Percentiles rank a stretch among this genome's conserved stretches.
Evolutionary conservation across 2,329 filamentous ascomycete genomes (phyloP).

Genomic region (Fusarium sp.): DNA sequence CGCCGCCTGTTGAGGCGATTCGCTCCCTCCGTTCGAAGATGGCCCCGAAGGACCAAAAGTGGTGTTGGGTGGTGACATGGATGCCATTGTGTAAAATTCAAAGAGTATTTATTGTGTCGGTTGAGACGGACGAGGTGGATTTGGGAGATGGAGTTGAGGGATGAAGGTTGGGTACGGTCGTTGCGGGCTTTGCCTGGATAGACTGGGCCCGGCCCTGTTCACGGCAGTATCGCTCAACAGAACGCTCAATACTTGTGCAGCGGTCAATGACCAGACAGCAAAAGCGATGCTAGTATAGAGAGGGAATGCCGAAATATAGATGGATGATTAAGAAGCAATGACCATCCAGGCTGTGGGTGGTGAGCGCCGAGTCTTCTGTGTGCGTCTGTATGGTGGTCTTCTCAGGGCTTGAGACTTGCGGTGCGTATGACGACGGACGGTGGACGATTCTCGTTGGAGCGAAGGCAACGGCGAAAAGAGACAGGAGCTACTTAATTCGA

Average conservation of each 20-base stretch:
- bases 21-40: constrained; percentile 59
- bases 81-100: constrained; percentile 58
- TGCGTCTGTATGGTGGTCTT: constrained; percentile 36
- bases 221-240: constrained; percentile 49
- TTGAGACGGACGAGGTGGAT: constrained; percentile 40
- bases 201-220: constrained; percentile 46
- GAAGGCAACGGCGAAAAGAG: constrained; percentile 24
- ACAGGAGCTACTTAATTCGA: constrained; percentile 24
- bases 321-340: constrained; percentile 46
- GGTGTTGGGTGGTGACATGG: constrained; percentile 60
- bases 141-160: constrained; percentile 33
- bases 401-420: constrained; percentile 50
- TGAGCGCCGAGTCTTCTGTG: constrained; percentile 52
- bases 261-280: constrained; percentile 44
- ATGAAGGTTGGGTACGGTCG: constrained; percentile 43
- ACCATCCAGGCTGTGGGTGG: constrained; percentile 51
- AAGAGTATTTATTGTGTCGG: constrained; percentile 47
- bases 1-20: constrained; percentile 62
- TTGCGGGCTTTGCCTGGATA: constrained; percentile 54
- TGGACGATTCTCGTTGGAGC: constrained; percentile 40
- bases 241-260: constrained; percentile 45
- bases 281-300: constrained; percentile 33
- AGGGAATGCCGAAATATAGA: constrained; percentile 37
- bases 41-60: constrained; percentile 51
- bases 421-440: constrained; percentile 48